Percentiles rank a stretch among this genome's conserved stretches.
phyloP scores from a whole-genome alignment of 202 grass and related monocot species.

The Saccharum hybrid region DNA sequence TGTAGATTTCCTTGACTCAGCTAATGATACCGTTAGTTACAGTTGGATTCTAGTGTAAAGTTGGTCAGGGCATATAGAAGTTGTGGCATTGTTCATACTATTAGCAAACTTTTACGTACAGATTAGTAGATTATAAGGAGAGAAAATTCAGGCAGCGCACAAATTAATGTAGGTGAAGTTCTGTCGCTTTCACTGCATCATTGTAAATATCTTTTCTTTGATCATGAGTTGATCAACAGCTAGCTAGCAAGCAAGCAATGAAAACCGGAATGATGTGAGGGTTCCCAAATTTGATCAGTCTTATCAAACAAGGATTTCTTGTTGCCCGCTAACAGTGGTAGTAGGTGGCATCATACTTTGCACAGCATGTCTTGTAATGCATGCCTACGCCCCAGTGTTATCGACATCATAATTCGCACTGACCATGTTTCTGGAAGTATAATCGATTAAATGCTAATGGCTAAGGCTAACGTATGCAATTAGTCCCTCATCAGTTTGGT shows the following conservation, averaged over 20 bases:
- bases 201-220: constrained; percentile 41
- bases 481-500: constrained; percentile 56
- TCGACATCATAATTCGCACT: constrained; percentile 63
- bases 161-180: not conserved
- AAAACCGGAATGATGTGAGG: constrained; percentile 55
- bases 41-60: constrained; percentile 52
- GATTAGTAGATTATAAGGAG: not conserved
- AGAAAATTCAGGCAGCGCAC: not conserved
- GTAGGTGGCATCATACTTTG: constrained; percentile 65
- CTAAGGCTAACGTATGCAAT: constrained; percentile 54
- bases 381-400: constrained; percentile 51
- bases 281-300: constrained; percentile 54
- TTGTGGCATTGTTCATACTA: constrained; percentile 38
- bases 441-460: constrained; percentile 55
- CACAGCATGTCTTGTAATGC: constrained; percentile 52
- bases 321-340: constrained; percentile 53
- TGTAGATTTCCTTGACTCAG: constrained; percentile 50
- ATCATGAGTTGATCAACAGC: constrained; percentile 57
- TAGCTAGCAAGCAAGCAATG: constrained; percentile 55
- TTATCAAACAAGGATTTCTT: constrained; percentile 51
- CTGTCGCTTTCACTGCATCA: constrained; percentile 18
- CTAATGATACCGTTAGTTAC: constrained; percentile 57
- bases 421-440: constrained; percentile 58
- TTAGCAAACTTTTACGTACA: constrained; percentile 22
- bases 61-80: constrained; percentile 27